Evolutionary conservation across 1,284 basidiomycete species (phyloP).

Genomic region (Papiliotrema fonsecae): DNA sequence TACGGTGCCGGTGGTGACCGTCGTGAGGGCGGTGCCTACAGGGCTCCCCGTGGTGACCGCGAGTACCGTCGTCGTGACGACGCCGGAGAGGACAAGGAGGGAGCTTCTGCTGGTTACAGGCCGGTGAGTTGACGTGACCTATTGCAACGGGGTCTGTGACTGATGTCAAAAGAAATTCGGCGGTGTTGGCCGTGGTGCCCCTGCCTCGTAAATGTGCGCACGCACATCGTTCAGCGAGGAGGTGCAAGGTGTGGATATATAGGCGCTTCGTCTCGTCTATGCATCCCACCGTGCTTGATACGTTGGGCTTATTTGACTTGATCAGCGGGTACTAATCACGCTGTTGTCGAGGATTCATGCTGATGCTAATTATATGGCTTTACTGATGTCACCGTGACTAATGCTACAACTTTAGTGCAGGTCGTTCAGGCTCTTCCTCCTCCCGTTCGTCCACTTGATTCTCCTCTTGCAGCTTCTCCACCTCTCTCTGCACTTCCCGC

Average conservation of each 20-base stretch:
- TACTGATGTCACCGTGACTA: too few relatives aligned
- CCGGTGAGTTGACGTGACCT: slow-evolving; percentile 49
- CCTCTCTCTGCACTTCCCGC: slow-evolving; percentile 22
- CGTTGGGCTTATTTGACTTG: too few relatives aligned
- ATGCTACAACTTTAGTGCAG: too few relatives aligned
- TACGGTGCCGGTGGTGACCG: slow-evolving; percentile 51
- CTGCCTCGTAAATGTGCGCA: slow-evolving; percentile 55
- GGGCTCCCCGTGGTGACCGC: slow-evolving; percentile 71
- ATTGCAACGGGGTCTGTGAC: neutral
- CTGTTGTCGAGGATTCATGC: too few relatives aligned
- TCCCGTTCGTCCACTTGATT: too few relatives aligned
- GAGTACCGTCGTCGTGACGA: slow-evolving; percentile 73
- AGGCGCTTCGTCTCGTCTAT: neutral
- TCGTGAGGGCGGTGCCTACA: slow-evolving; percentile 65
- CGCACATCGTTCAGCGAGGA: neutral
- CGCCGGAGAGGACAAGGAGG: slow-evolving; percentile 63
- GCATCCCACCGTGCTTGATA: slow-evolving; percentile 1
- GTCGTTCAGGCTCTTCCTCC: too few relatives aligned
- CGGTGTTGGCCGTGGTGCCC: slow-evolving; percentile 82
- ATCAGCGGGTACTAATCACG: too few relatives aligned
- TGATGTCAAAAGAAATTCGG: slow-evolving; percentile 61
- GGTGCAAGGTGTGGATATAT: neutral
- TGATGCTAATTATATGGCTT: too few relatives aligned
- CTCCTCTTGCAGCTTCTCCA: slow-evolving; percentile 16
- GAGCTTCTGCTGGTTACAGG: slow-evolving; percentile 71